Percentiles rank a stretch among this genome's conserved stretches.
phyloP scores from a whole-genome alignment of 2,329 filamentous ascomycete genomes.

The Colletotrichum costaricense region DNA sequence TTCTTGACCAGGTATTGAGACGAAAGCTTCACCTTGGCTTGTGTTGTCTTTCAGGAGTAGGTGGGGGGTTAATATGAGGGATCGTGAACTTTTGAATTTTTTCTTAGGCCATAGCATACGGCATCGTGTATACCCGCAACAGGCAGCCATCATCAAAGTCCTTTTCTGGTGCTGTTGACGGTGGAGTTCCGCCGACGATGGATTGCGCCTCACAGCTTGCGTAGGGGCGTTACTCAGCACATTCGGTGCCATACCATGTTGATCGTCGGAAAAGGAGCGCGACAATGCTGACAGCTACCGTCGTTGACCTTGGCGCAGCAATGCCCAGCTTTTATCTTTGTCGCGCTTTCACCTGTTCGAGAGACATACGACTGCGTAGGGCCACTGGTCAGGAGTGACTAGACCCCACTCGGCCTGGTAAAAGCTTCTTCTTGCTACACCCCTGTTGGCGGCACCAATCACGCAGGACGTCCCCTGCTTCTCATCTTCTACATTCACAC shows the following conservation, averaged over 20 bases:
- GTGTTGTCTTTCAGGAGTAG: background rate
- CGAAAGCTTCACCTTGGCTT: background rate
- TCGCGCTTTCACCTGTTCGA: background rate
- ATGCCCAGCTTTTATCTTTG: background rate
- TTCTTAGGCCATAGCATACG: background rate
- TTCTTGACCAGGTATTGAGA: background rate
- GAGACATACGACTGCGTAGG: background rate
- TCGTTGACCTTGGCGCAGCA: background rate
- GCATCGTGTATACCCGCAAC: background rate
- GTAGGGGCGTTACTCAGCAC: slow-evolving; percentile 4
- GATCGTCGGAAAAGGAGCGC: background rate
- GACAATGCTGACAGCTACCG: background rate
- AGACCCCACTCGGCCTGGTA: background rate
- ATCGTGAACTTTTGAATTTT: background rate
- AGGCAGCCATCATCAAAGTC: background rate
- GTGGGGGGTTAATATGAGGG: background rate
- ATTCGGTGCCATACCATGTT: background rate
- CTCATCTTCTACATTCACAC: background rate
- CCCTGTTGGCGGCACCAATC: slow-evolving; percentile 1
- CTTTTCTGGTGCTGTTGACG: background rate
- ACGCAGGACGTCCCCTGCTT: background rate
- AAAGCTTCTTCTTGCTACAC: slow-evolving; percentile 13
- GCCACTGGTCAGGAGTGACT: background rate
- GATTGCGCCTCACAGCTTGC: background rate
- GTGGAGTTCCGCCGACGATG: slow-evolving; percentile 3